phyloP scores from a whole-genome alignment of 2,329 filamentous ascomycete genomes.

The Trichoderma koningii region DNA sequence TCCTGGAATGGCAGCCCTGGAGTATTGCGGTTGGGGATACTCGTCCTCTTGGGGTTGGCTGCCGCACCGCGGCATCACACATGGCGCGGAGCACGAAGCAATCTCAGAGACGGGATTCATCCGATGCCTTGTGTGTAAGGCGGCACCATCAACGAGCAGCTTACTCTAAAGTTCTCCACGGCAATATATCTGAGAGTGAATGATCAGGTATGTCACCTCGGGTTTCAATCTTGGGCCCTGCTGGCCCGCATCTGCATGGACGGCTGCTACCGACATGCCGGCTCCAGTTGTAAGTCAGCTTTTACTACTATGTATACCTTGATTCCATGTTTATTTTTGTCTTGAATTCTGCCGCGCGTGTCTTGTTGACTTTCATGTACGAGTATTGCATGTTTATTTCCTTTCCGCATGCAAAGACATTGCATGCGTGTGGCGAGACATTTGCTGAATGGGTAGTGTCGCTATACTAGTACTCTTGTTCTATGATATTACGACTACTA shows the following conservation, averaged over 20 bases:
- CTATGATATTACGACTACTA: too few species aligned
- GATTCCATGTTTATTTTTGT: slow-evolving; percentile 21
- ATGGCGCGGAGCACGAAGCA: neutral
- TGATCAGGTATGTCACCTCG: too few species aligned
- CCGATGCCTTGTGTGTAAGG: neutral
- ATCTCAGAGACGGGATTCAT: neutral
- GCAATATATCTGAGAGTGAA: neutral
- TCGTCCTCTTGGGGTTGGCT: neutral
- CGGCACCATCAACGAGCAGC: neutral
- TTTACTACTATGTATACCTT: neutral
- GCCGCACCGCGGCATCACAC: neutral
- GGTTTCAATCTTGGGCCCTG: slow-evolving; percentile 14
- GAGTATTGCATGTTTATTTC: neutral
- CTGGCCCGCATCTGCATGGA: slow-evolving; percentile 19
- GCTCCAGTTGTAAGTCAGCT: neutral
- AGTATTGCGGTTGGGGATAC: neutral
- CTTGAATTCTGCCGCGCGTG: slow-evolving; percentile 5
- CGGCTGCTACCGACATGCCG: slow-evolving; percentile 18
- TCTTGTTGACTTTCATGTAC: neutral
- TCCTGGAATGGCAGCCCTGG: neutral
- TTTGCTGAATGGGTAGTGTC: neutral
- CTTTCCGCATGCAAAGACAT: neutral
- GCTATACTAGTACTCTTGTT: neutral
- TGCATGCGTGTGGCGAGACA: slow-evolving; percentile 5
- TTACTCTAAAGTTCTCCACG: neutral